phyloP scores from a whole-genome alignment of 805 yeast species.

The Barnettozyma pratensis region DNA sequence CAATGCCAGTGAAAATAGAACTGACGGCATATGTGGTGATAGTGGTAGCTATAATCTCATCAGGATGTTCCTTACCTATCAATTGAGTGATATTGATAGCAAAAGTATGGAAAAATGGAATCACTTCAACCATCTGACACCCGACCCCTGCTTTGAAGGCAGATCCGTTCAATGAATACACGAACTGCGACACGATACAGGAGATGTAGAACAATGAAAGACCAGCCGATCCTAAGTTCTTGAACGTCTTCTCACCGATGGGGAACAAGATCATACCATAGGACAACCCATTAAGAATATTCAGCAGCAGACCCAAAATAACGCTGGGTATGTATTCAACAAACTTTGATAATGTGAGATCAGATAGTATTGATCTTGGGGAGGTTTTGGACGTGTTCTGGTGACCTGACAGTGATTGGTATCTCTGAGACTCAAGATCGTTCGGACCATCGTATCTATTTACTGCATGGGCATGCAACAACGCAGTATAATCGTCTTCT shows the following conservation, averaged over 20 bases:
- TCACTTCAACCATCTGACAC: constrained; percentile 96
- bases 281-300: constrained; percentile 86
- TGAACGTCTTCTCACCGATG: constrained; percentile 69
- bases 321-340: constrained; percentile 60
- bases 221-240: constrained; percentile 80
- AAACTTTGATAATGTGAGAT: constrained; percentile 9
- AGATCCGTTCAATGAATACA: constrained; percentile 85
- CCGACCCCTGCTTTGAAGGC: constrained; percentile 86
- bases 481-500: too few relatives aligned
- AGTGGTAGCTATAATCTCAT: constrained; percentile 73
- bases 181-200: constrained; percentile 79
- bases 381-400: too few relatives aligned
- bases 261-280: constrained; percentile 98
- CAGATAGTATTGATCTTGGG: background rate
- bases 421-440: too few relatives aligned
- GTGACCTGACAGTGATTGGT: too few relatives aligned
- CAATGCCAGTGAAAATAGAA: constrained; percentile 78
- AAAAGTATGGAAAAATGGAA: constrained; percentile 96
- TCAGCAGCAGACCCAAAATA: constrained; percentile 73
- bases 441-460: too few relatives aligned
- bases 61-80: constrained; percentile 44
- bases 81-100: constrained; percentile 61
- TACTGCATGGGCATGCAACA: too few relatives aligned
- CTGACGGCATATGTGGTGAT: constrained; percentile 82
- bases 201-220: constrained; percentile 90